A percentile compares a stretch with the other conserved stretches of the same genome.
These are phyloP conservation scores for Scheffersomyces segobiensis DNA, from an alignment of 1,139 yeast species.

Conservation along the genomic window DNA sequence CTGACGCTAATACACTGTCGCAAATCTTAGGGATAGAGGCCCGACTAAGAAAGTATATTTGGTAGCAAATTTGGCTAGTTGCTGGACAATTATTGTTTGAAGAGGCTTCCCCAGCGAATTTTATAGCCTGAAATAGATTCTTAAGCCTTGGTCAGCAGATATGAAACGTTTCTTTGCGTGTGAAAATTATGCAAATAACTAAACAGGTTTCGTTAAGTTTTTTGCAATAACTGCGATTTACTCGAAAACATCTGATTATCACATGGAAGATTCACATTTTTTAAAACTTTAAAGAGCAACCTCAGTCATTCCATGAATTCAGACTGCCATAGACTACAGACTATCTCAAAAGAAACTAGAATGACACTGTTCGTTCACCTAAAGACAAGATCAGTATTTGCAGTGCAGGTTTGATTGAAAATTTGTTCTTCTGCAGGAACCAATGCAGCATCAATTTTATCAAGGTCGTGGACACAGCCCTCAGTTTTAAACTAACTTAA, in stretches of 20 bases:
- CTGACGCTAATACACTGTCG: not conserved
- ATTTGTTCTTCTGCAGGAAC: not conserved
- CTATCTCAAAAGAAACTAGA: not conserved
- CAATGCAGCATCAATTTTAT: not conserved
- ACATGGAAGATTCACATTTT: not conserved
- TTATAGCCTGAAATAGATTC: too few relatives aligned
- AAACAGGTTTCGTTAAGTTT: not conserved
- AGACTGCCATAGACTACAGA: not conserved
- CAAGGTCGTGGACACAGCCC: not conserved
- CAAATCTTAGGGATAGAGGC: not conserved
- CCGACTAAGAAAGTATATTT: not conserved
- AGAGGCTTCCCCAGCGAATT: too few relatives aligned
- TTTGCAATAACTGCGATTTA: not conserved
- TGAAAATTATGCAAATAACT: too few relatives aligned
- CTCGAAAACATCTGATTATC: not conserved
- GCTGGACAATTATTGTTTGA: not conserved
- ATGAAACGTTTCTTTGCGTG: not conserved
- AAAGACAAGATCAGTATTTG: not conserved
- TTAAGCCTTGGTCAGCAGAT: not conserved
- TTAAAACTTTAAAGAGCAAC: not conserved
- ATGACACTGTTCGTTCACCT: not conserved
- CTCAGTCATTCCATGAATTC: not conserved
- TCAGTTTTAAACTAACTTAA: not conserved
- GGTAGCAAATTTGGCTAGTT: not conserved
- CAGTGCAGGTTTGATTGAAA: not conserved